Conservation (phyloP, 495 filamentous ascomycete genomes). For the Tetracladium setigerum region DNA sequence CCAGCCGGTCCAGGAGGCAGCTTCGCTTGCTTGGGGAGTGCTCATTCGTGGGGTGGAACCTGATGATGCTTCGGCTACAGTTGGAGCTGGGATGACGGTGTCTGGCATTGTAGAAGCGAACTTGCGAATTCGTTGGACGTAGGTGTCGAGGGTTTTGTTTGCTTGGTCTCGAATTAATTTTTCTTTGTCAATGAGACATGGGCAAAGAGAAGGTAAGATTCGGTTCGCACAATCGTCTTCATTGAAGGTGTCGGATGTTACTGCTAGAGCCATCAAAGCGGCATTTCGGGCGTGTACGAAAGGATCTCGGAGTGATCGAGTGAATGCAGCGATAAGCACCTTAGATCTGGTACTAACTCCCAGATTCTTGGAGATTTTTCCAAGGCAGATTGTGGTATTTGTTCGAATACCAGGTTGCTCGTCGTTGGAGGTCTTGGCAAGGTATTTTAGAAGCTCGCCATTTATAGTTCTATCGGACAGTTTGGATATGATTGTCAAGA, state of each 20-base stretch:
- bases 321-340: constrained; percentile 87
- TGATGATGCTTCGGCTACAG: constrained; percentile 31
- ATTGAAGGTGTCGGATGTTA: constrained; percentile 76
- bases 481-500: constrained; percentile 77
- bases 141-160: constrained; percentile 83
- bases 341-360: constrained; percentile 73
- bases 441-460: constrained; percentile 80
- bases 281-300: constrained; percentile 92
- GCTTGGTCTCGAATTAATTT: constrained; percentile 90
- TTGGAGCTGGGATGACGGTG: constrained; percentile 51
- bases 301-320: constrained; percentile 80
- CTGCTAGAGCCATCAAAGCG: constrained; percentile 73
- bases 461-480: constrained; percentile 89
- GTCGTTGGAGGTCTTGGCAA: constrained; percentile 95
- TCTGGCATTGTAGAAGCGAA: constrained; percentile 73
- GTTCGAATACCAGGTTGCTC: constrained; percentile 96
- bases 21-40: constrained; percentile 58
- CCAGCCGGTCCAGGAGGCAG: constrained; percentile 84
- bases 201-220: constrained; percentile 77
- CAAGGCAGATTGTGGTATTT: constrained; percentile 95
- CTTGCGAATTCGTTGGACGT: constrained; percentile 76
- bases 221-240: constrained; percentile 85
- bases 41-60: constrained; percentile 55
- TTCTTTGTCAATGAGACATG: constrained; percentile 74
- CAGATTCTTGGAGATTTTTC: constrained; percentile 88